Conservation (phyloP, 495 filamentous ascomycete genomes). For the Tirmania nivea region DNA sequence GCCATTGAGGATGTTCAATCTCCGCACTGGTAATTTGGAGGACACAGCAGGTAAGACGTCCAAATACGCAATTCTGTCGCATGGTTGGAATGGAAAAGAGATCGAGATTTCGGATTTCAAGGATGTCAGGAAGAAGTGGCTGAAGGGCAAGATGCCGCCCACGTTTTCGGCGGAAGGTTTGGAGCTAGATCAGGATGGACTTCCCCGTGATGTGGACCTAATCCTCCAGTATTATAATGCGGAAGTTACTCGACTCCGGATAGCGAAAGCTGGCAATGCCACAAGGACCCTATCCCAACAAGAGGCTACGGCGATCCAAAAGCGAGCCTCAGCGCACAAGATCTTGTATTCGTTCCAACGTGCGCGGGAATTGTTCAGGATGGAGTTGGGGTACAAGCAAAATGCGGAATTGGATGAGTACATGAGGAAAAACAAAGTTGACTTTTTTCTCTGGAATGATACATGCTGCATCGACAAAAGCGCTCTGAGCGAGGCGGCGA, state of each 20-base stretch:
- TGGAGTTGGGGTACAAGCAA: slow-evolving; percentile 6
- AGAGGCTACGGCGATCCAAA: slow-evolving; percentile 20
- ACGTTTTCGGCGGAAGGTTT: not conserved
- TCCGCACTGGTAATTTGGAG: slow-evolving; percentile 25
- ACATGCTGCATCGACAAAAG: slow-evolving; percentile 30
- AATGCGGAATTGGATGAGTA: not conserved
- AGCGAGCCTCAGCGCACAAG: slow-evolving; percentile 19
- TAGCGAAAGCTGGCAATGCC: not conserved
- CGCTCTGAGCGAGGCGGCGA: slow-evolving; percentile 22
- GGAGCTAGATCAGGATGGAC: not conserved
- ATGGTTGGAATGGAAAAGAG: slow-evolving; percentile 28
- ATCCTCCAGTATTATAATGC: not conserved
- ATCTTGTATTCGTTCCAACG: slow-evolving; percentile 21
- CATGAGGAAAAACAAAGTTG: slow-evolving; percentile 10
- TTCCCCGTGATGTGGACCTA: not conserved
- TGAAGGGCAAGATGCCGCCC: not conserved
- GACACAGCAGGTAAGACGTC: slow-evolving; percentile 9
- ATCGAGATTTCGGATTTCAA: slow-evolving; percentile 22
- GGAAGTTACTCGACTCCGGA: too few relatives aligned
- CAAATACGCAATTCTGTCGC: slow-evolving; percentile 27
- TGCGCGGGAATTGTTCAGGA: slow-evolving; percentile 18
- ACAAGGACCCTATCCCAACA: slow-evolving; percentile 21
- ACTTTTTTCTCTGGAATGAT: slow-evolving; percentile 28
- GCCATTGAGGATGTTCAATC: slow-evolving; percentile 27
- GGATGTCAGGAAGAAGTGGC: slow-evolving; percentile 4